phyloP scores from a whole-genome alignment of 2,329 filamentous ascomycete species.

The Lithohypha guttulata region DNA sequence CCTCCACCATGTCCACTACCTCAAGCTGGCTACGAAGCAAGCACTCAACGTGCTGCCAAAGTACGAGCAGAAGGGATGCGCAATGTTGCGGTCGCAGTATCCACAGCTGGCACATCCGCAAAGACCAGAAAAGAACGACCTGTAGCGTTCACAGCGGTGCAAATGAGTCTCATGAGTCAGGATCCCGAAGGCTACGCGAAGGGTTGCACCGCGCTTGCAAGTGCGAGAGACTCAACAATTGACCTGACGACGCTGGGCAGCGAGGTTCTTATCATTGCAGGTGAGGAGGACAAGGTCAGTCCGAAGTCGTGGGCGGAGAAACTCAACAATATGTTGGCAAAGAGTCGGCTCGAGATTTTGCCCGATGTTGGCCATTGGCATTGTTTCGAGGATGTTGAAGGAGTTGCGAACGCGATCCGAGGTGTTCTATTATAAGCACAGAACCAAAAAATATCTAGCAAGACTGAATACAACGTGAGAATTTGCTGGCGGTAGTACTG shows the following conservation, averaged over 20 bases:
- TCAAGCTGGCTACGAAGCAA: conserved; percentile 24
- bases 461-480: too few relatives aligned
- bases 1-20: conserved; percentile 39
- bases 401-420: conserved; percentile 25
- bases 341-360: conserved; percentile 20
- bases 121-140: conserved; percentile 30
- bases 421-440: conserved; percentile 10
- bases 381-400: conserved; percentile 37
- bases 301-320: conserved; percentile 28
- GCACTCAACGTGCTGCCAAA: conserved; percentile 28
- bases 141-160: conserved; percentile 33
- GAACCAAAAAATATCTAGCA: too few relatives aligned
- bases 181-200: conserved; percentile 48
- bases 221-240: conserved; percentile 25
- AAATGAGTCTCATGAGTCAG: conserved; percentile 37
- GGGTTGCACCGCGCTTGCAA: conserved; percentile 40
- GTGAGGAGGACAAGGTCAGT: conserved; percentile 37
- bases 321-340: conserved; percentile 17
- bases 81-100: conserved; percentile 32
- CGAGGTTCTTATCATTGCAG: conserved; percentile 35
- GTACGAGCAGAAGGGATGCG: conserved; percentile 38
- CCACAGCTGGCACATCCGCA: conserved; percentile 28
- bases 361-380: conserved; percentile 42
- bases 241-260: conserved; percentile 27
- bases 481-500: too few relatives aligned